phyloP scores from a whole-genome alignment of 1,284 basidiomycete genomes.

The Cerioporus squamosus region DNA sequence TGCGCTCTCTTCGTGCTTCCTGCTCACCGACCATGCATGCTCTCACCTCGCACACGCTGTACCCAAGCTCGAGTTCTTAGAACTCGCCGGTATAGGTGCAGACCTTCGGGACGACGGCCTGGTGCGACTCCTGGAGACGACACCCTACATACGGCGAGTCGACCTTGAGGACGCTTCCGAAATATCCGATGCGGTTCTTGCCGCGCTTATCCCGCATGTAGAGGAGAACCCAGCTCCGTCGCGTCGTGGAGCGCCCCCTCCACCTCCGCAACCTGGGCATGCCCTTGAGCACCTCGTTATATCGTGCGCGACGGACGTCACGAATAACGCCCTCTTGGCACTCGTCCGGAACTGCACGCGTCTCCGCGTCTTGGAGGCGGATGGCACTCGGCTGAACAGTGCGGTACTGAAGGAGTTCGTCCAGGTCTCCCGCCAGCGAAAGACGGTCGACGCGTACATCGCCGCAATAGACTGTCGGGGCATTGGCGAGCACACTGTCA shows the following conservation, averaged over 20 bases:
- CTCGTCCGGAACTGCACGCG: slow-evolving; percentile 67
- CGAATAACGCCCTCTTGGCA: slow-evolving; percentile 63
- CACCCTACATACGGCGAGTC: slow-evolving; percentile 72
- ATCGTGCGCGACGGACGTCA: slow-evolving; percentile 68
- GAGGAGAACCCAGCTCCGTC: slow-evolving; percentile 10
- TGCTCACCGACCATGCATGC: slow-evolving; percentile 78
- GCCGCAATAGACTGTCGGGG: slow-evolving; percentile 79
- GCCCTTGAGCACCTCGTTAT: slow-evolving; percentile 76
- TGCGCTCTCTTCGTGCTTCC: slow-evolving; percentile 73
- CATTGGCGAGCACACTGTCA: slow-evolving; percentile 64
- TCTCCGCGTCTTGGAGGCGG: slow-evolving; percentile 74
- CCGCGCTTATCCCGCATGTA: slow-evolving; percentile 60
- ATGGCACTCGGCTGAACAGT: slow-evolving; percentile 77
- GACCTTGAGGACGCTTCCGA: slow-evolving; percentile 86
- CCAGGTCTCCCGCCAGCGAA: slow-evolving; percentile 51
- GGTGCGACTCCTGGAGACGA: slow-evolving; percentile 71
- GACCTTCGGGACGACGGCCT: slow-evolving; percentile 74
- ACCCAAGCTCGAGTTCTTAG: slow-evolving; percentile 79
- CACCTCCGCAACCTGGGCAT: slow-evolving; percentile 52
- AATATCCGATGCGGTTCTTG: slow-evolving; percentile 76
- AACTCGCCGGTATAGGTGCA: slow-evolving; percentile 79
- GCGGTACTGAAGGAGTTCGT: slow-evolving; percentile 73
- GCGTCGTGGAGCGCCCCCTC: slow-evolving; percentile 6
- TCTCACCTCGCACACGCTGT: slow-evolving; percentile 73
- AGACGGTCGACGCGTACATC: slow-evolving; percentile 55